Conservation (phyloP, 1,284 basidiomycete species). For the Clitocybe nebularis region DNA sequence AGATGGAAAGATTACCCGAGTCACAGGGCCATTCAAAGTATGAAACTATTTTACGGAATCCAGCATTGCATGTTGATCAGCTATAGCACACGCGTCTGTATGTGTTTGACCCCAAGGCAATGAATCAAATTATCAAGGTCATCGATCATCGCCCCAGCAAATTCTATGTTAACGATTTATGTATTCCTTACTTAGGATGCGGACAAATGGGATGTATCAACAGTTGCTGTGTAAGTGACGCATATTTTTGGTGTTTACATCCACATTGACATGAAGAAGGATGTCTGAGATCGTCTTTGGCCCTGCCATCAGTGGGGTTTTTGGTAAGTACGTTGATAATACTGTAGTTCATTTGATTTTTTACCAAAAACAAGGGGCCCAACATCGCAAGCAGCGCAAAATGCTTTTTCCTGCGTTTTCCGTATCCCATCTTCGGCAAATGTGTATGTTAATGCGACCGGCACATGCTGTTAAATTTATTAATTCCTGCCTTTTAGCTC, state of each 20-base stretch:
- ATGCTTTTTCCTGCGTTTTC: conserved; percentile 47
- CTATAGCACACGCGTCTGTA: conserved; percentile 25
- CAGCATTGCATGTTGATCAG: background rate
- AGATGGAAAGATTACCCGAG: conserved; percentile 25
- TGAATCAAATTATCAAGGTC: conserved; percentile 34
- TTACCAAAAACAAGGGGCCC: conserved; percentile 27
- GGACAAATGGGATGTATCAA: conserved; percentile 14
- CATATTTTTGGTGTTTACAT: conserved; percentile 21
- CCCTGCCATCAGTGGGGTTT: background rate
- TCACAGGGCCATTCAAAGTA: conserved; percentile 26
- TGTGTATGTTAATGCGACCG: conserved; percentile 27
- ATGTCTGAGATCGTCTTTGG: conserved; percentile 32
- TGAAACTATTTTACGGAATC: background rate
- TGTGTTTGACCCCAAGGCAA: conserved; percentile 30
- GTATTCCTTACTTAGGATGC: conserved; percentile 13
- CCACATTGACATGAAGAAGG: conserved; percentile 33
- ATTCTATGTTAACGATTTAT: background rate
- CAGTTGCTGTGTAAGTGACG: background rate
- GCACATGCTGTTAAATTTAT: no score
- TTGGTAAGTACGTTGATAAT: background rate
- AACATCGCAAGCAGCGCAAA: conserved; percentile 41
- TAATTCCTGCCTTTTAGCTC: conserved; percentile 20
- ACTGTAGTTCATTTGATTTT: no score
- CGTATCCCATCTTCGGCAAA: conserved; percentile 34
- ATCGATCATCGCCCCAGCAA: conserved; percentile 15